Percentiles rank a stretch among this genome's conserved stretches.
phyloP scores from a whole-genome alignment of 2,329 filamentous ascomycete species.

The Nemania bipapillata region DNA sequence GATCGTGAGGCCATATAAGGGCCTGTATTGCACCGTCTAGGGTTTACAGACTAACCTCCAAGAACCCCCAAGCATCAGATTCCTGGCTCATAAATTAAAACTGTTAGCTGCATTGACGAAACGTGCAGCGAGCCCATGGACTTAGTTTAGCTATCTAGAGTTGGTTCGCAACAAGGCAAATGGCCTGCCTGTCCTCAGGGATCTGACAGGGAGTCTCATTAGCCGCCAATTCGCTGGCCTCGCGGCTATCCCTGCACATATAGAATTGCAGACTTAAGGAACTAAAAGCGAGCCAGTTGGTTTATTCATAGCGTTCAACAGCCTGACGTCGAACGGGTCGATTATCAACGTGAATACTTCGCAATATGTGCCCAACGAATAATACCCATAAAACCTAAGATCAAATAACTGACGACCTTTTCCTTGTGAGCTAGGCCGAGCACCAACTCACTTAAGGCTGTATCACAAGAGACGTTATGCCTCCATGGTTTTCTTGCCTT shows the following conservation, averaged over 20 bases:
- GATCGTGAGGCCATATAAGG: neutral
- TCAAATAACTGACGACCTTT: neutral
- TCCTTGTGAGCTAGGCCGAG: slow-evolving; percentile 2
- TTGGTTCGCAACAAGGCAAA: neutral
- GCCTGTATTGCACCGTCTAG: neutral
- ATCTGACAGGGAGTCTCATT: neutral
- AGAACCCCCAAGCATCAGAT: neutral
- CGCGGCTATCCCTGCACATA: neutral
- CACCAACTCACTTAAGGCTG: neutral
- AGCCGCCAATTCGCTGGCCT: neutral
- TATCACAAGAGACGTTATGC: neutral
- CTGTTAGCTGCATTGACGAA: neutral
- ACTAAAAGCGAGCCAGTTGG: neutral
- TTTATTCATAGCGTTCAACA: neutral
- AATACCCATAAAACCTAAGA: too few relatives aligned
- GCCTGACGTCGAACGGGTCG: neutral
- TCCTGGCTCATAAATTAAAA: neutral
- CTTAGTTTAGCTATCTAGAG: neutral
- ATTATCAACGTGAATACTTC: neutral
- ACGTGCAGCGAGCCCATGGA: neutral
- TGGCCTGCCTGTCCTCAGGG: neutral
- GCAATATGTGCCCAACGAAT: neutral
- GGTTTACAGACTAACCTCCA: neutral
- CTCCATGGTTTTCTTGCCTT: neutral
- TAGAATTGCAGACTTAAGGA: neutral